Percentiles rank a stretch among this genome's conserved stretches.
Conservation (phyloP, 371 early-diverging fungal genomes). For the Mucor piriformis region DNA sequence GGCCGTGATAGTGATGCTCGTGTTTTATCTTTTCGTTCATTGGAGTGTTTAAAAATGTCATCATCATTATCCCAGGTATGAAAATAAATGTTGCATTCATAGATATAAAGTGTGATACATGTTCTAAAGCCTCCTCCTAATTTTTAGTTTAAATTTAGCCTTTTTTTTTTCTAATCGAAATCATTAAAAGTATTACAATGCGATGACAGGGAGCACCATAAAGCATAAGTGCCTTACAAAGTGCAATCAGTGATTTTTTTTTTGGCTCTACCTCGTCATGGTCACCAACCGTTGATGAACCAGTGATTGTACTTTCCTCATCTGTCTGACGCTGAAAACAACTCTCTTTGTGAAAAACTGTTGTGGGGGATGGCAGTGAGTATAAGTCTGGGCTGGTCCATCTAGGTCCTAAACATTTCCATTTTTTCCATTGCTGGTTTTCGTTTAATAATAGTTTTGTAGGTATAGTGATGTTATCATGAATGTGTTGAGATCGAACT, state of each 20-base stretch:
- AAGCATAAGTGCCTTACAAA: constrained; percentile 67
- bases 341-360: not conserved
- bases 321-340: not conserved
- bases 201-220: constrained; percentile 80
- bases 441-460: no score
- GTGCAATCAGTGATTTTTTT: constrained; percentile 64
- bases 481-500: not conserved
- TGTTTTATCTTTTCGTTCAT: not conserved
- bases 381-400: constrained; percentile 17
- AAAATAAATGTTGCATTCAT: constrained; percentile 56
- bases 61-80: constrained; percentile 67
- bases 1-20: constrained; percentile 11
- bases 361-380: not conserved
- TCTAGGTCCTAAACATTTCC: constrained; percentile 3
- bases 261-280: constrained; percentile 20
- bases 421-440: not conserved
- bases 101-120: constrained; percentile 52
- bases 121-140: constrained; percentile 57
- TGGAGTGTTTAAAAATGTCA: constrained; percentile 21
- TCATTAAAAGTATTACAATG: constrained; percentile 41
- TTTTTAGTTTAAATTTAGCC: not conserved
- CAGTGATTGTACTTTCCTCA: constrained; percentile 8
- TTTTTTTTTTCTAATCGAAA: not conserved
- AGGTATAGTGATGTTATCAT: no score
- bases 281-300: not conserved